Percentiles rank a stretch among this genome's conserved stretches.
phyloP scores from a whole-genome alignment of 2,329 filamentous ascomycete genomes.

The Aurifilum marmelostoma region DNA sequence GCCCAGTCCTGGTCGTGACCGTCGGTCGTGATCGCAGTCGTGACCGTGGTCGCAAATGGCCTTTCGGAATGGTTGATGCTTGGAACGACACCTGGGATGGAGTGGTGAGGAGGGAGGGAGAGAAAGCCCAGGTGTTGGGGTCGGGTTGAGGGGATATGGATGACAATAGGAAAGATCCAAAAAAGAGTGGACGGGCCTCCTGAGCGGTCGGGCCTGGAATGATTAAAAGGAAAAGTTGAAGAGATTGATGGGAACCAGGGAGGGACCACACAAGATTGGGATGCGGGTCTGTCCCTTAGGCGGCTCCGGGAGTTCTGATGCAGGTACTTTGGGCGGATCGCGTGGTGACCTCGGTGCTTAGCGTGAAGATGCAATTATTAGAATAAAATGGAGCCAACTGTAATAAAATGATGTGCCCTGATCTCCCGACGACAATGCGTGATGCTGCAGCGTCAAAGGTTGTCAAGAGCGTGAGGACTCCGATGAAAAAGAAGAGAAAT shows the following conservation, averaged over 20 bases:
- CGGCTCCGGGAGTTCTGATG: constrained; percentile 30
- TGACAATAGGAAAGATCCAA: constrained; percentile 29
- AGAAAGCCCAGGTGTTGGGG: constrained; percentile 26
- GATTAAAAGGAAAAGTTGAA: constrained; percentile 31
- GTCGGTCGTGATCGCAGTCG: constrained; percentile 9
- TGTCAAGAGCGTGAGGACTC: neutral
- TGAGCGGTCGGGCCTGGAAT: constrained; percentile 29
- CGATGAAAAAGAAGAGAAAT: neutral
- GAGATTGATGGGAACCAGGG: constrained; percentile 30
- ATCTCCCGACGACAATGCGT: constrained; percentile 16
- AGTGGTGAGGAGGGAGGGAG: constrained; percentile 21
- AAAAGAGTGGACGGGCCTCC: constrained; percentile 30
- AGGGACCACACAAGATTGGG: constrained; percentile 32
- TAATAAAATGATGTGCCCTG: constrained; percentile 33
- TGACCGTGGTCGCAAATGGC: neutral
- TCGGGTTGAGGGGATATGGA: constrained; percentile 23
- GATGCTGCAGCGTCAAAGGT: constrained; percentile 16
- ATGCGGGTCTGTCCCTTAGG: constrained; percentile 31
- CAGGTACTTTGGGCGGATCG: constrained; percentile 29
- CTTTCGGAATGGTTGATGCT: constrained; percentile 17
- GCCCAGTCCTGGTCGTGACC: constrained; percentile 9
- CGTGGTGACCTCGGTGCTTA: constrained; percentile 29
- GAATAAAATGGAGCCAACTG: constrained; percentile 29
- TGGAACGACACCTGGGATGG: constrained; percentile 19
- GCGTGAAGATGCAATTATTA: constrained; percentile 32